These are phyloP conservation scores for Chlorella sp. DNA, from an alignment of 139 green algal species.

Conservation along the genomic window DNA sequence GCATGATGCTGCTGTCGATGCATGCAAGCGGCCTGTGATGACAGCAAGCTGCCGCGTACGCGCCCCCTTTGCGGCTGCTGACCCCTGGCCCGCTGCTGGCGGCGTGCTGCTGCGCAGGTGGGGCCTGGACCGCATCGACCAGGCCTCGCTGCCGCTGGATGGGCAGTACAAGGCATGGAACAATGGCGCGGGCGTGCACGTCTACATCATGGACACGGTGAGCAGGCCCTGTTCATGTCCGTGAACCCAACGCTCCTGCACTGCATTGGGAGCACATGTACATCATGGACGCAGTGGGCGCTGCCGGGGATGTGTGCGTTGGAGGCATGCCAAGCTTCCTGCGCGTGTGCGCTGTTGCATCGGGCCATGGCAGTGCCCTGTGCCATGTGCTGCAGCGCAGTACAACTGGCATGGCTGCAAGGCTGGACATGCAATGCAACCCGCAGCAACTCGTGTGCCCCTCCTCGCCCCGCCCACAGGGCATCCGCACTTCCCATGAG, in stretches of 20 bases:
- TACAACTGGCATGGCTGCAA: too few species aligned
- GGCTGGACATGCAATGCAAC: too few species aligned
- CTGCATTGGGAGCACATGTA: too few species aligned
- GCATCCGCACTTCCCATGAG: constrained; percentile 57
- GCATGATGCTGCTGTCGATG: not conserved
- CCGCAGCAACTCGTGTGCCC: too few species aligned
- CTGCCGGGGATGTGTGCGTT: too few species aligned
- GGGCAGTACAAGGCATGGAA: constrained; percentile 56
- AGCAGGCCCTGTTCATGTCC: too few species aligned
- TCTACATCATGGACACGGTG: constrained; percentile 82
- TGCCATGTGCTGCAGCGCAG: too few species aligned
- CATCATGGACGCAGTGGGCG: too few species aligned
- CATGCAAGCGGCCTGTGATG: not conserved
- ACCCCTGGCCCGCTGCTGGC: not conserved
- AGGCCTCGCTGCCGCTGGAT: constrained; percentile 70
- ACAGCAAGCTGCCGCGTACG: not conserved
- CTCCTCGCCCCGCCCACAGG: constrained; percentile 9
- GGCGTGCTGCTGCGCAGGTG: constrained; percentile 37
- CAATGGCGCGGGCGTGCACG: constrained; percentile 66
- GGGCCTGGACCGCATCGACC: constrained; percentile 78
- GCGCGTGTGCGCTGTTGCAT: too few species aligned
- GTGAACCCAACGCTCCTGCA: too few species aligned
- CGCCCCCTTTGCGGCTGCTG: not conserved
- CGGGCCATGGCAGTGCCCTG: too few species aligned
- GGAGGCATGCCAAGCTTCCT: too few species aligned